Percentiles rank a stretch among this genome's conserved stretches.
Conservation (phyloP, 768 basidiomycete species). For the Leccinum olivaceopallidum region DNA sequence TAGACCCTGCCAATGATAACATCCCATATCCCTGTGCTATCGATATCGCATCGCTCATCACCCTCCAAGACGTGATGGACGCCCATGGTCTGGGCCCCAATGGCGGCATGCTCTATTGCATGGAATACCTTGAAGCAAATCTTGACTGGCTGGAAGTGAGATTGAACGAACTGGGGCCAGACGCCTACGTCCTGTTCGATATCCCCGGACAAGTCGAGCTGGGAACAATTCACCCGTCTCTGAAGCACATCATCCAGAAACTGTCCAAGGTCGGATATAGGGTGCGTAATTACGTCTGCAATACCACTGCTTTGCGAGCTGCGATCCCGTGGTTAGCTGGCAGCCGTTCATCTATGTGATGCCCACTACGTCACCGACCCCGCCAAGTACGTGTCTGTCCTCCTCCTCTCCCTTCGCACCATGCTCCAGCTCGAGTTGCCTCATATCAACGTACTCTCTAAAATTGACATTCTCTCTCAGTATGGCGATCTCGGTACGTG, state of each 20-base stretch:
- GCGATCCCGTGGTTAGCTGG: conserved; percentile 54
- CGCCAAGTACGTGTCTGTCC: conserved; percentile 89
- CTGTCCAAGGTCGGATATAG: conserved; percentile 77
- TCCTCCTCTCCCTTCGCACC: conserved; percentile 88
- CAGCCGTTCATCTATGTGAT: conserved; percentile 94
- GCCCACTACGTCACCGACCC: conserved; percentile 97
- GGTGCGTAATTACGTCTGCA: conserved; percentile 53
- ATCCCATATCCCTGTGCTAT: conserved; percentile 92
- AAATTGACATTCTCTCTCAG: conserved; percentile 86
- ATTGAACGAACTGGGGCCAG: conserved; percentile 62
- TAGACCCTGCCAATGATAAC: conserved; percentile 91
- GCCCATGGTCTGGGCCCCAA: conserved; percentile 89
- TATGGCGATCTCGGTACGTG: conserved; percentile 88
- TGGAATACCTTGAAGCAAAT: conserved; percentile 96
- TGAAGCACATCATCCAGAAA: conserved; percentile 74
- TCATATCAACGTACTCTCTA: conserved; percentile 95
- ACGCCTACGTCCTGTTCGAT: conserved; percentile 91
- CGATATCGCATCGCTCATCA: conserved; percentile 83
- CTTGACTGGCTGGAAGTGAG: conserved; percentile 82
- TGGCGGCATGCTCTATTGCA: conserved; percentile 93
- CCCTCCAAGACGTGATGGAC: conserved; percentile 84
- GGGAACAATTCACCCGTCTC: conserved; percentile 91
- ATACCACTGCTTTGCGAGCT: neutral
- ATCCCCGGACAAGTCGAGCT: conserved; percentile 97
- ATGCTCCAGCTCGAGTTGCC: conserved; percentile 99